Percentiles rank a stretch among this genome's conserved stretches.
phyloP scores from a whole-genome alignment of 371 early-diverging fungal genomes.

The Mortierella sp. region DNA sequence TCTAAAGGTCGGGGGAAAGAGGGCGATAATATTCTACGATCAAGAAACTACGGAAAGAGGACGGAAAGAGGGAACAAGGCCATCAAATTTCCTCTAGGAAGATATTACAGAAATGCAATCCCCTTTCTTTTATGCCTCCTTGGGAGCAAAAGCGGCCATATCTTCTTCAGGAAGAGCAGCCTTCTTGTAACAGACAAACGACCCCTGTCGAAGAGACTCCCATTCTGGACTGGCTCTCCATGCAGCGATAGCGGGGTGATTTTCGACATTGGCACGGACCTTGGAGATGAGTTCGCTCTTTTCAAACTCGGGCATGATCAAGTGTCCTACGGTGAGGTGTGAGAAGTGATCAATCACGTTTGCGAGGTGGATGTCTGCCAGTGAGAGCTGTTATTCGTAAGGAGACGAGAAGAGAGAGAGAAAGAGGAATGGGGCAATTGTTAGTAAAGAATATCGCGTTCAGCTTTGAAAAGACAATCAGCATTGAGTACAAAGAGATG shows the following conservation, averaged over 20 bases:
- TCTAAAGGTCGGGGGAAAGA: too few species aligned
- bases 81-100: too few species aligned
- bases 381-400: slow-evolving; percentile 17
- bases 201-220: slow-evolving; percentile 17
- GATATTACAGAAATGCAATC: too few species aligned
- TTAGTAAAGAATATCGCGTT: not conserved
- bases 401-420: not conserved
- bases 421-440: not conserved
- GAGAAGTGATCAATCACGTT: slow-evolving; percentile 45
- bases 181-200: slow-evolving; percentile 19
- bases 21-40: too few species aligned
- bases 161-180: slow-evolving; percentile 20
- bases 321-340: slow-evolving; percentile 21
- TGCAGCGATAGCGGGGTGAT: slow-evolving; percentile 19
- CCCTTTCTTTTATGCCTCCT: not conserved
- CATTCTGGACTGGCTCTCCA: slow-evolving; percentile 35
- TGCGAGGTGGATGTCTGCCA: slow-evolving; percentile 47
- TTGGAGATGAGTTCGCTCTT: slow-evolving; percentile 24
- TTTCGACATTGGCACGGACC: slow-evolving; percentile 33
- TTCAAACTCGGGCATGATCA: slow-evolving; percentile 16
- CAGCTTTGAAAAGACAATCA: not conserved
- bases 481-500: not conserved
- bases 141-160: not conserved
- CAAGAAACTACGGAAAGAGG: too few species aligned
- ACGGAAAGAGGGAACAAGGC: too few species aligned